These are phyloP conservation scores for Cordyceps fumosorosea DNA, from an alignment of 2,329 filamentous ascomycete genomes.

Conservation along the genomic window DNA sequence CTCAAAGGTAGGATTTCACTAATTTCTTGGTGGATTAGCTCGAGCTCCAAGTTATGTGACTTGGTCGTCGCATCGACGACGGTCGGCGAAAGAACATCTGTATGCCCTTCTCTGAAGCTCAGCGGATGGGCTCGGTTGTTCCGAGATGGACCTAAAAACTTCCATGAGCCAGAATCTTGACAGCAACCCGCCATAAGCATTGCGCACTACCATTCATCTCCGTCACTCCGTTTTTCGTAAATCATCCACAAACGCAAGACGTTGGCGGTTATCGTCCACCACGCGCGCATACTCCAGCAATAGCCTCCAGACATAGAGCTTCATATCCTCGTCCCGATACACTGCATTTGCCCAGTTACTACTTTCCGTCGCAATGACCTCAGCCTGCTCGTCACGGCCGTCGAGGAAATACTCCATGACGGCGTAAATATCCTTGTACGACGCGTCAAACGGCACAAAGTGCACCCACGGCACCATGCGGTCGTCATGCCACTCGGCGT, in stretches of 20 bases:
- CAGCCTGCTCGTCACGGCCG: conserved; percentile 35
- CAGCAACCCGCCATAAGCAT: too few relatives aligned
- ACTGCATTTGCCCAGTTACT: conserved; percentile 47
- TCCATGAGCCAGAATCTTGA: too few relatives aligned
- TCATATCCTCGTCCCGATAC: conserved; percentile 48
- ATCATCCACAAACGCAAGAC: conserved; percentile 24
- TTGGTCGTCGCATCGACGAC: too few relatives aligned
- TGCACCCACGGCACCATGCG: conserved; percentile 55
- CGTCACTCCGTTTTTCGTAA: conserved; percentile 8
- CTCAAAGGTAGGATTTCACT: too few relatives aligned
- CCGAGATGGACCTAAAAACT: too few relatives aligned
- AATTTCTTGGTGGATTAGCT: too few relatives aligned
- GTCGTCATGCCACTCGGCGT: conserved; percentile 36
- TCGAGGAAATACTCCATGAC: conserved; percentile 45
- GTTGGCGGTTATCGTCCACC: conserved; percentile 25
- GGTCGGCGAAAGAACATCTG: too few relatives aligned
- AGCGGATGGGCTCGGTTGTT: too few relatives aligned
- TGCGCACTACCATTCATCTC: too few relatives aligned
- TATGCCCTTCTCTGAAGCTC: too few relatives aligned
- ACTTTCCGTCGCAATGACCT: conserved; percentile 44
- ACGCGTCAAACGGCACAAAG: conserved; percentile 56
- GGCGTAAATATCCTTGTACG: conserved; percentile 50
- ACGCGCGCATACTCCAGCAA: conserved; percentile 39
- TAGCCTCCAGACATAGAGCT: conserved; percentile 47
- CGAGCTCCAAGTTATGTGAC: too few relatives aligned